Conservation (phyloP, 1,284 basidiomycete species). For the Sanghuangporus sanghuang region DNA sequence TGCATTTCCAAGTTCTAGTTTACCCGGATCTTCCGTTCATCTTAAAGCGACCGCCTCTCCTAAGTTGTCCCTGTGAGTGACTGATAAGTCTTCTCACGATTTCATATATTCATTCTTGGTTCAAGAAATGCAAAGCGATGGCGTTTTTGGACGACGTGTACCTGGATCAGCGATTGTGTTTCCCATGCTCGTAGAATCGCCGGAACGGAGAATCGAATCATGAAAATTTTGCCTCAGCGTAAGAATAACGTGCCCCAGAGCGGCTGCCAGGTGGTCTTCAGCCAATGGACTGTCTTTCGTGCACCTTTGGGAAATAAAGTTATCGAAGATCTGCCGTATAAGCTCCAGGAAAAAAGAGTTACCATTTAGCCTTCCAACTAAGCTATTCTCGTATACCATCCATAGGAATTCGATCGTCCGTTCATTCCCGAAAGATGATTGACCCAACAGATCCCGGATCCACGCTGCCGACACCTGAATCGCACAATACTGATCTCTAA, state of each 20-base stretch:
- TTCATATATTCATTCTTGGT: not conserved
- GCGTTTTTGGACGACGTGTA: not conserved
- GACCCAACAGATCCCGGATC: constrained; percentile 4
- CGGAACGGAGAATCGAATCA: not conserved
- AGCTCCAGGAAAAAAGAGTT: constrained; percentile 17
- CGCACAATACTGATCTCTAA: not conserved
- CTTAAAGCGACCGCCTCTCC: not conserved
- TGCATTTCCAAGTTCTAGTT: not conserved
- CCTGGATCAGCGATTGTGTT: not conserved
- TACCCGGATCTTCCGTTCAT: not conserved
- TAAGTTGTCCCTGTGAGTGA: not conserved
- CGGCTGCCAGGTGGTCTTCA: not conserved
- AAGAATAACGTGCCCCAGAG: not conserved
- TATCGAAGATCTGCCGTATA: constrained; percentile 13
- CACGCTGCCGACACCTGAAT: not conserved
- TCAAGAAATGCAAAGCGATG: not conserved
- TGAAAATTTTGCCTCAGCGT: not conserved
- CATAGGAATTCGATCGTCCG: constrained; percentile 3
- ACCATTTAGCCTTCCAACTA: constrained; percentile 18
- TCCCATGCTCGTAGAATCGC: not conserved
- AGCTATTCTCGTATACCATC: constrained; percentile 3
- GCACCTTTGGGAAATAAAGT: constrained; percentile 1
- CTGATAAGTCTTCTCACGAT: not conserved
- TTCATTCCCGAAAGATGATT: not conserved
- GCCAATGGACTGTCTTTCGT: not conserved